Evolutionary conservation across 306 rosid genomes (phyloP).

Genomic region (Nissolia schottii): DNA sequence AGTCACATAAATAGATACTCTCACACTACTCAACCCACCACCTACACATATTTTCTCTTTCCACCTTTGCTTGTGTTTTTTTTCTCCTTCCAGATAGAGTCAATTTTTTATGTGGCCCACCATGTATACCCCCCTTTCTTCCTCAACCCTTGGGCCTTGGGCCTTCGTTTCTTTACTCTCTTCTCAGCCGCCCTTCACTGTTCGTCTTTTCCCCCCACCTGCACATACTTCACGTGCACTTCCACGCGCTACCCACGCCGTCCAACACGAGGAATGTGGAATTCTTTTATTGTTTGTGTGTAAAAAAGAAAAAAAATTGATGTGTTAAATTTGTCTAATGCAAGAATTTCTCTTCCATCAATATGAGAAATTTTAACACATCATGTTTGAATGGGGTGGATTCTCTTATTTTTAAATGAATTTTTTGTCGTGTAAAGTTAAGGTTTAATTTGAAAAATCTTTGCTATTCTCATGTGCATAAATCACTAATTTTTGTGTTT

Average conservation of each 20-base stretch:
- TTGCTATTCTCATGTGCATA: no score
- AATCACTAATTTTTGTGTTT: no score
- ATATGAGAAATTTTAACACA: no score
- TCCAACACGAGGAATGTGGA: no score
- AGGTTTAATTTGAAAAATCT: no score
- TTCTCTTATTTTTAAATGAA: no score
- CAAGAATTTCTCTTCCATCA: no score
- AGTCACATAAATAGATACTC: constrained; percentile 24
- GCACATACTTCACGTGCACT: background rate
- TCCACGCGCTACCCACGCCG: background rate
- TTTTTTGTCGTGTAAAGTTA: no score
- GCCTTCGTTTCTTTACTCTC: constrained; percentile 31
- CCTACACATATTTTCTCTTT: background rate
- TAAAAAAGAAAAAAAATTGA: no score
- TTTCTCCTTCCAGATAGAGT: background rate
- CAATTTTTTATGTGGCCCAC: constrained; percentile 32
- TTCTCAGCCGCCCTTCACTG: constrained; percentile 67
- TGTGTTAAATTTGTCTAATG: no score
- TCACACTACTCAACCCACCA: constrained; percentile 13
- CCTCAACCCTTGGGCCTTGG: constrained; percentile 34
- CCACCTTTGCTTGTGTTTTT: background rate
- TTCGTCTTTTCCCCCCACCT: constrained; percentile 38
- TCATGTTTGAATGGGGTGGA: no score
- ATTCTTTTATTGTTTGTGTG: no score
- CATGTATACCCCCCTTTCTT: background rate